These are phyloP conservation scores for Suhomyces guaymorum DNA, from an alignment of 1,139 yeast genomes.

Conservation along the genomic window DNA sequence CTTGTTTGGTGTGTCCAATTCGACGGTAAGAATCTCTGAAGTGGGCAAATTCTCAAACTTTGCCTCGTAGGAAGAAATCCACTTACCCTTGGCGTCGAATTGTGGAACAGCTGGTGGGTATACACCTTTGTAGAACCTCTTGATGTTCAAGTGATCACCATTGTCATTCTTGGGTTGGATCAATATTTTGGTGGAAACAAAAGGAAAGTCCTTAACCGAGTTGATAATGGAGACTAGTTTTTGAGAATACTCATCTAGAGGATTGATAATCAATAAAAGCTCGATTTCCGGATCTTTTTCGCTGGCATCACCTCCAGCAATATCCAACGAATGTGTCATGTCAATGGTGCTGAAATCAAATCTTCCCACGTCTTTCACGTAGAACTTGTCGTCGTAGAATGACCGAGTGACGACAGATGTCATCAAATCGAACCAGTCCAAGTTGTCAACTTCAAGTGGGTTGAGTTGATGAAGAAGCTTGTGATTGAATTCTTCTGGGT, in stretches of 20 bases:
- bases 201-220: conserved; percentile 42
- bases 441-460: conserved; percentile 12
- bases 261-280: conserved; percentile 66
- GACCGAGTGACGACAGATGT: conserved; percentile 47
- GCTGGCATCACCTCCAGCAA: conserved; percentile 6
- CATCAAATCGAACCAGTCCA: conserved; percentile 53
- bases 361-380: conserved; percentile 42
- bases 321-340: conserved; percentile 27
- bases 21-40: conserved; percentile 54
- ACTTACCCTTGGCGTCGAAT: conserved; percentile 43
- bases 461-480: conserved; percentile 26
- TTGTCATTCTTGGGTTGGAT: conserved; percentile 54
- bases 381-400: conserved; percentile 43
- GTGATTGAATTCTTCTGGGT: conserved; percentile 29
- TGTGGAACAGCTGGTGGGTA: conserved; percentile 36
- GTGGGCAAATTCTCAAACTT: conserved; percentile 41
- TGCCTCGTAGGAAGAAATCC: conserved; percentile 16
- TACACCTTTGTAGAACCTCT: conserved; percentile 59
- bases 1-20: conserved; percentile 61
- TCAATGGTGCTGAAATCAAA: conserved; percentile 39
- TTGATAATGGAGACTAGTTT: conserved; percentile 53
- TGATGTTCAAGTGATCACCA: conserved; percentile 38
- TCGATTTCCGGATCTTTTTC: conserved; percentile 43
- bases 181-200: conserved; percentile 53
- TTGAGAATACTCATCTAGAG: conserved; percentile 69